phyloP scores from a whole-genome alignment of 1,284 basidiomycete species.

The Ganoderma multipileum region DNA sequence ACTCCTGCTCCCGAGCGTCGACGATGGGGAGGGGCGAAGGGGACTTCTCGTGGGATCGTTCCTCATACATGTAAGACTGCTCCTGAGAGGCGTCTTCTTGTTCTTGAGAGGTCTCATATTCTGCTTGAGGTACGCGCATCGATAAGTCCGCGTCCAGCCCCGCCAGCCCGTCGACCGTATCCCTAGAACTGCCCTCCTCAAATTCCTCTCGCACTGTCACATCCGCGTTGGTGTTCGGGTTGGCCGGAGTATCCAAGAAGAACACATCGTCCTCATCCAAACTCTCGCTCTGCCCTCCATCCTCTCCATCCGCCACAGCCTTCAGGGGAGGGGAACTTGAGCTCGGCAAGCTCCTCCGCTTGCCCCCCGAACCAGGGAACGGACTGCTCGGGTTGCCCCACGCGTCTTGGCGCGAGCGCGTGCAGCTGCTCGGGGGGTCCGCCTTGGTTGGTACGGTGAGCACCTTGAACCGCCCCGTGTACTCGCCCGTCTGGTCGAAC shows the following conservation, averaged over 20 bases:
- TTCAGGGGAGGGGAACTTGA: constrained; percentile 26
- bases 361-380: constrained; percentile 37
- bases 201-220: not conserved
- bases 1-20: constrained; percentile 8
- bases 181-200: constrained; percentile 17
- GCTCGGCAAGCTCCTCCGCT: constrained; percentile 18
- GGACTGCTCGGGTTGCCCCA: constrained; percentile 79
- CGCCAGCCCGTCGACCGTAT: constrained; percentile 7
- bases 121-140: not conserved
- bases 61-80: not conserved
- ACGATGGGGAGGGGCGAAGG: constrained; percentile 28
- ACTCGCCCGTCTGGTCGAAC: constrained; percentile 58
- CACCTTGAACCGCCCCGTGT: constrained; percentile 65
- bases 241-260: constrained; percentile 20
- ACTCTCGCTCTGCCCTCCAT: constrained; percentile 12
- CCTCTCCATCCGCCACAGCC: constrained; percentile 14
- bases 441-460: constrained; percentile 63
- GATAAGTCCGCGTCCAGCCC: constrained; percentile 6
- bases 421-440: constrained; percentile 70
- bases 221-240: constrained; percentile 4
- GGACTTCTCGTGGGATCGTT: constrained; percentile 14
- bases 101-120: not conserved
- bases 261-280: constrained; percentile 30
- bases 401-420: constrained; percentile 53
- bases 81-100: not conserved